Base-by-base conservation (phyloP, 179 eudicot genomes). In the Spergularia azorica region DNA sequence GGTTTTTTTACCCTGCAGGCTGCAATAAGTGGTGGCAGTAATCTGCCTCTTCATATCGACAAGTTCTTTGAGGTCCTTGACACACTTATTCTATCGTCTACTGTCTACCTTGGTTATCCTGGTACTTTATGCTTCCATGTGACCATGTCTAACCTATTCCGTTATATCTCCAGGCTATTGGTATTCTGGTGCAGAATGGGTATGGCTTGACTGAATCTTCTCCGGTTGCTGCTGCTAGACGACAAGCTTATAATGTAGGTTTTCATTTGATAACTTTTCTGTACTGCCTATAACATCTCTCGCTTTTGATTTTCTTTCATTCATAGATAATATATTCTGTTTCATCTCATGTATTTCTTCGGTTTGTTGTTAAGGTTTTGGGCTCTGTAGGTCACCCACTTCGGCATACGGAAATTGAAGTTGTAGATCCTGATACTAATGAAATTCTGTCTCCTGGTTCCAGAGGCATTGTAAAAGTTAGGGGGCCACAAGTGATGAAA, bases 1-100 rank as follows among this genome's bases (percentile, higher is more conserved):
- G 63, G 32, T 61, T 78, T 41, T 59, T 79, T 72, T 18, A 41
- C 57, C 65, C 4, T 81, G 76, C 90, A 95, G 99, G 97, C 97
- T 76, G 97, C 91, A 76, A 79, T 95, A 76, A 91, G 97, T 82
- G 99, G 99, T 78, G 99, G 99, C 76, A 97, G 99, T 79, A 95
- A 90, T 81, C 81, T 95, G 84, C 94, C 99, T 63, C 39, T 86
- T 63, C 89, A 95, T 83, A 85, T 95, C 38, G 99, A 95, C 89
- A 89, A 71, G 68, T 95, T 95, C 78, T 95, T 90, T 71, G 99
- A 95, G 99, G 99, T 95, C 64, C 58, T 79, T 69, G 75, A 71
- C 36, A 70, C 73, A 32, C 77, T 26, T 63, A 74, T 63, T 73
- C 71, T 43, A 67, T 68, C 71, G 26, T 63, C 67, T 50, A 68